Evolutionary conservation across 441 rosid species (phyloP), one percentile per base, ranked within the genome.

Genomic region (Capsella rubella): DNA sequence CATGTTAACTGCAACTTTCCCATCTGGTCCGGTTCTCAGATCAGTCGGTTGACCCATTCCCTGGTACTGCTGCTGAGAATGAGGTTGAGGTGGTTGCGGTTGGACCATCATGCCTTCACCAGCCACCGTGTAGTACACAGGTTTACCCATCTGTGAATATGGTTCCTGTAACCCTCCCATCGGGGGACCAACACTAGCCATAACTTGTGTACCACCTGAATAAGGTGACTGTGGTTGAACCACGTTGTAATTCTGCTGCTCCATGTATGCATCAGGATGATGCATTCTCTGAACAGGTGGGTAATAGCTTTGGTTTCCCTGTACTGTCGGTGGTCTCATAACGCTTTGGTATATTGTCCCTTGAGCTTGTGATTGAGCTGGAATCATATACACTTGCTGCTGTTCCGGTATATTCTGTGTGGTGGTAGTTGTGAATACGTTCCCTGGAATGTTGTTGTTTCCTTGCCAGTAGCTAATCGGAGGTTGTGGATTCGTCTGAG

Each of bases 211-310:
- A 50, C 64, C 71, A 55, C 46, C 75, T 62, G 80, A 70, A 63
- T 43, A 63, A 12, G 67, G 37, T 63, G 40, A 67, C 6, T 9
- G 73, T 68, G 83, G 57, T 55, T 82, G 83, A 40, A 79, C 81
- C 80, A 87, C 27, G 79, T 79, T 89, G 84, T 83, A 90, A 6
- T 89, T 63, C 67, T 63, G 85, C 18, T 86, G 98, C 39, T 92
- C 97, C 56, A 91, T 76, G 87, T 89, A 90, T 53, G 82, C 79
- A 35, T 92, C 96, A 0, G 79, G 45, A 27, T 61, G 66, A 42
- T 27, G 66, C 28, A 88, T 74, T 72, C 93, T 71, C 68, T 87
- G 98, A 64, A 86, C 74, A 58, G 79, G 47, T 66, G 73, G 80
- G 42, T 80, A 63, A 78, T 89, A 90, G 73, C 85, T 87, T 78